Base-by-base conservation (phyloP, 148 eudicot genomes). In the Amaranthus cruentus region DNA sequence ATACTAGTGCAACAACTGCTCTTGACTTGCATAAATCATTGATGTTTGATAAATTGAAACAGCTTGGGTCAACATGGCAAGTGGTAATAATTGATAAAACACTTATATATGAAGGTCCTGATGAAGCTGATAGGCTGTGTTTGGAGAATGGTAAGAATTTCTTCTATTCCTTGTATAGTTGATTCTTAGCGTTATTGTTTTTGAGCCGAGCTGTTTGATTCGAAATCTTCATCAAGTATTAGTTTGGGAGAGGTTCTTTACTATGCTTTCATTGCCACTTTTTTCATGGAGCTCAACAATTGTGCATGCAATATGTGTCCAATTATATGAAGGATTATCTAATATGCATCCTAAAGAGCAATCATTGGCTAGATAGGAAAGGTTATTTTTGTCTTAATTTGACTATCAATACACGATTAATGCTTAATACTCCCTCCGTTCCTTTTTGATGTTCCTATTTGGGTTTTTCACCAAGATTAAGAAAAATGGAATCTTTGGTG, bases 81-180 rank as follows among this genome's bases (percentile, higher is more conserved):
- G 77, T 88, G 72, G 97, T 86, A 81, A 76, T 91, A 70, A 77
- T 95, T 87, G 98, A 95, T 83, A 88, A 88, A 83, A 80, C 83
- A 74, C 82, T 95, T 66, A 18, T 95, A 64, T 87, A 78, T 72
- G 98, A 95, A 85, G 96, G 91, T 75, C 91, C 90, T 76, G 90
- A 87, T 80, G 97, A 80, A 79, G 97, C 97, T 50, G 98, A 95
- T 76, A 71, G 58, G 62, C 69, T 95, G 79, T 95, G 97, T 86
- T 76, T 81, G 77, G 90, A 86, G 84, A 95, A 91, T 85, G 97
- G 98, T 91, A 81, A 80, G 82, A 61, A 51, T 72, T 73, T 59
- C 38, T 72, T 21, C 70, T 38, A 54, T 38, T 70, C 38, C 70
- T 46, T 15, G 5, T 12, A 9, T 75, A 51, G 65, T 13, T 74